phyloP scores from a whole-genome alignment of 2,329 filamentous ascomycete species.

The Alternaria triticimaculans region DNA sequence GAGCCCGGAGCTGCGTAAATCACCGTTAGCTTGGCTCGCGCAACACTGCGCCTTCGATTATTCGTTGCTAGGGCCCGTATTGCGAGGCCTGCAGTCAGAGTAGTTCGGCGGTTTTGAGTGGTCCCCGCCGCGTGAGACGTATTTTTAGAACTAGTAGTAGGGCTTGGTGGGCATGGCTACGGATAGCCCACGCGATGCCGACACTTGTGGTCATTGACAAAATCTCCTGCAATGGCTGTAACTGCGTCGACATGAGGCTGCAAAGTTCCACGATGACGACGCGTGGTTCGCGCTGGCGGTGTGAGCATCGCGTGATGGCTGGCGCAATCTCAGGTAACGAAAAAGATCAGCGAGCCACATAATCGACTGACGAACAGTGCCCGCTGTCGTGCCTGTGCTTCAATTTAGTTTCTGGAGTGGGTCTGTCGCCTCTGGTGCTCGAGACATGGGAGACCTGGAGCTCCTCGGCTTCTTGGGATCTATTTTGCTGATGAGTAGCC shows the following conservation, averaged over 20 bases:
- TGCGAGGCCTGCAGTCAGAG: conserved; percentile 21
- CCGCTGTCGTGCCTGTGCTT: conserved; percentile 9
- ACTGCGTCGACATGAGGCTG: not conserved
- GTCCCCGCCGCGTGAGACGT: conserved; percentile 14
- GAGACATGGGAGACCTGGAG: conserved; percentile 3
- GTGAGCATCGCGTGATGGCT: conserved; percentile 11
- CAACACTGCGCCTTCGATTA: conserved; percentile 31
- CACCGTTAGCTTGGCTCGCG: conserved; percentile 29
- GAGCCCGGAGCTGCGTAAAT: conserved; percentile 18
- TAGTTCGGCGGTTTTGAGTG: conserved; percentile 11
- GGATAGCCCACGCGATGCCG: conserved; percentile 18
- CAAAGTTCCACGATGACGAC: conserved; percentile 15
- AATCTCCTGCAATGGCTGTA: conserved; percentile 15
- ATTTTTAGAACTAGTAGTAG: conserved; percentile 21
- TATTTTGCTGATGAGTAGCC: not conserved
- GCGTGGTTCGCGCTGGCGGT: conserved; percentile 8
- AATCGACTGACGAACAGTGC: conserved; percentile 11
- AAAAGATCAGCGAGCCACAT: conserved; percentile 12
- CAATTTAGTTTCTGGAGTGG: conserved; percentile 1
- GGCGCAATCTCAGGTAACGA: conserved; percentile 9
- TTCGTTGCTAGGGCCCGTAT: conserved; percentile 26
- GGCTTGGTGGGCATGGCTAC: not conserved
- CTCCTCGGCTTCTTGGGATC: not conserved
- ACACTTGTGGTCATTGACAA: conserved; percentile 23
- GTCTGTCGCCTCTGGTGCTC: not conserved